Evolutionary conservation across 2,329 filamentous ascomycete genomes (phyloP).

Genomic region (Fusarium aywerte): DNA sequence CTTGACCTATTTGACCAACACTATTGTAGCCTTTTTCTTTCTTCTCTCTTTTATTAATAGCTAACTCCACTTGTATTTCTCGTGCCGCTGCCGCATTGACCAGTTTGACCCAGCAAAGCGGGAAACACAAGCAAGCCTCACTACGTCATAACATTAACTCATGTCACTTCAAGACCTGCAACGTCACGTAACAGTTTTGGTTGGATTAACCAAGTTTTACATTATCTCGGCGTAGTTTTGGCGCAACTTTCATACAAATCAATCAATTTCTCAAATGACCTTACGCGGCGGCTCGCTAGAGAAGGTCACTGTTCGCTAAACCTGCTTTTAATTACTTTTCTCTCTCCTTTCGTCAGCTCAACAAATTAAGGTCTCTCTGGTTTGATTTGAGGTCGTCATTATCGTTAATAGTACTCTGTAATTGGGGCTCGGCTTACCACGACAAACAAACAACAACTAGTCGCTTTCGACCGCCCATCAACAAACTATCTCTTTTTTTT

Average conservation of each 20-base stretch:
- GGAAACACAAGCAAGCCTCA: slow-evolving; percentile 1
- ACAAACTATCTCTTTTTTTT: slow-evolving; percentile 21
- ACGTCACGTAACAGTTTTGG: slow-evolving; percentile 20
- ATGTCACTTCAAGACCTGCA: slow-evolving; percentile 13
- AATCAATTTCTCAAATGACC: slow-evolving; percentile 8
- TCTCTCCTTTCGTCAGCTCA: not conserved
- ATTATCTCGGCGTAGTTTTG: slow-evolving; percentile 18
- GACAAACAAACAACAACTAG: not conserved
- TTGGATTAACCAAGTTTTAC: slow-evolving; percentile 28
- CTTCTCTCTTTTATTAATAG: slow-evolving; percentile 2
- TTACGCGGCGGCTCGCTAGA: not conserved
- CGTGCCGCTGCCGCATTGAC: slow-evolving; percentile 18
- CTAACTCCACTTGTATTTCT: not conserved
- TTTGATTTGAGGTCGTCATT: not conserved
- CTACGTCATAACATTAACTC: slow-evolving; percentile 30
- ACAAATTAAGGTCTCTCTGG: not conserved
- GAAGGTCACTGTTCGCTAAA: slow-evolving; percentile 7
- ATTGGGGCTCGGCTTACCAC: not conserved
- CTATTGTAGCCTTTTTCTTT: not conserved
- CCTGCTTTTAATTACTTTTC: slow-evolving; percentile 12
- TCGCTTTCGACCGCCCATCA: slow-evolving; percentile 17
- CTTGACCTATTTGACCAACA: not conserved
- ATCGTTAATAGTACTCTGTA: not conserved
- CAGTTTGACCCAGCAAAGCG: slow-evolving; percentile 1
- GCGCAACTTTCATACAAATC: slow-evolving; percentile 21